Base-by-base conservation (phyloP, 164 flowering plant genomes). In the Magnolia officinalis region DNA sequence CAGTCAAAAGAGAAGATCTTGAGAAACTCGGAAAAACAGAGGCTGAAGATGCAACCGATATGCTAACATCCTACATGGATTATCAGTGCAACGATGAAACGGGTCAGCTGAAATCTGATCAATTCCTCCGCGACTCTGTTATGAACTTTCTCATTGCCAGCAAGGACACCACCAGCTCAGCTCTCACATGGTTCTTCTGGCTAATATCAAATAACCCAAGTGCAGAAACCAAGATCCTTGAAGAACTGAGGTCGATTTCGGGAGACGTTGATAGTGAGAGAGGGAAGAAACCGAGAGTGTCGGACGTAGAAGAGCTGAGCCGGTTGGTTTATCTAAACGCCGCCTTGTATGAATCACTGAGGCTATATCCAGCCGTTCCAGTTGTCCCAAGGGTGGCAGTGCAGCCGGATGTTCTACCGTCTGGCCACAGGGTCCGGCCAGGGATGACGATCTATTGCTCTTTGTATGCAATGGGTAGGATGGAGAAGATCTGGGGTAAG, bases 331-430 rank as follows among this genome's bases (percentile, higher is more conserved):
- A 87, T 75, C 70, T 87, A 0, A 88, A 87, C 16, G 87, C 83
- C 6, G 74, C 88, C 24, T 16, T 89, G 1, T 83, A 76, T 37
- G 90, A 89, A 51, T 37, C 87, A 2, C 49, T 89, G 20, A 79
- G 90, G 65, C 80, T 89, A 20, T 87, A 74, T 70, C 90, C 90
- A 2, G 82, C 91, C 0, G 79, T 84, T 49, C 88, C 90, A 0
- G 19, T 79, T 6, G 67, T 80, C 20, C 83, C 74, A 49, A 87
- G 78, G 73, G 63, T 55, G 0, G 76, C 83, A 0, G 0, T 69
- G 6, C 19, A 75, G 20, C 50, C 77, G 2, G 87, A 85, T 23
- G 67, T 78, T 2, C 84, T 87, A n/a, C 92, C 92, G 0, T 79
- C 80, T 45, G 90, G 90, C 0, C 75, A 82, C 10, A 55, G 5